These are phyloP conservation scores for Hippophae tibetana DNA, from an alignment of 306 rosid species.

Conservation along the genomic window DNA sequence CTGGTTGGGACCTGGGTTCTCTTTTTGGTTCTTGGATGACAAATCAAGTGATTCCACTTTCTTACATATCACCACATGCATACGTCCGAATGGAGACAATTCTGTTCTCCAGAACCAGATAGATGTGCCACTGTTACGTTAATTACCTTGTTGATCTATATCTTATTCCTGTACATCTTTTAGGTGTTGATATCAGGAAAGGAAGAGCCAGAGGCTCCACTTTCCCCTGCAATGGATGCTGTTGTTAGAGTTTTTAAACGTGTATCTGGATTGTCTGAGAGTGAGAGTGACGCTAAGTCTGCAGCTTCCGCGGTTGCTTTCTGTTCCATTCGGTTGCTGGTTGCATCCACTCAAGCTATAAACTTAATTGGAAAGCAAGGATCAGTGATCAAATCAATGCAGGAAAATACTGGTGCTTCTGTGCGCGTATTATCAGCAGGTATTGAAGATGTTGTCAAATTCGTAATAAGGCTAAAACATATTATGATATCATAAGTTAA, in stretches of 20 bases:
- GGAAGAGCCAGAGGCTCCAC: conserved; percentile 64
- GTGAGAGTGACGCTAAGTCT: conserved; percentile 36
- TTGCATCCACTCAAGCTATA: conserved; percentile 94
- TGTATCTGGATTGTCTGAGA: conserved; percentile 63
- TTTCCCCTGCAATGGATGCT: conserved; percentile 98
- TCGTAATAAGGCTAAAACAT: too few relatives aligned
- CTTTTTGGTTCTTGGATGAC: background rate
- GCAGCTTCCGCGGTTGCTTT: conserved; percentile 45
- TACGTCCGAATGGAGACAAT: background rate
- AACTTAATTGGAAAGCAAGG: conserved; percentile 97
- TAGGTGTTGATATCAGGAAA: conserved; percentile 89
- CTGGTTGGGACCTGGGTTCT: background rate
- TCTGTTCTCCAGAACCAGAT: background rate
- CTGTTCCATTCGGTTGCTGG: conserved; percentile 70
- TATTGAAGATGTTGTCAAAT: background rate
- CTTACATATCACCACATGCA: background rate
- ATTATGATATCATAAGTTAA: too few relatives aligned
- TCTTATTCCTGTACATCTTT: conserved; percentile 16
- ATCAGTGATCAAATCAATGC: conserved; percentile 79
- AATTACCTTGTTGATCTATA: background rate
- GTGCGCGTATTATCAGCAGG: conserved; percentile 82
- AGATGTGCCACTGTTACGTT: background rate
- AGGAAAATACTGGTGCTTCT: conserved; percentile 68
- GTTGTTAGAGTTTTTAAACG: conserved; percentile 73
- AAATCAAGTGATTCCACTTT: background rate